Evolutionary conservation across 768 basidiomycete genomes (phyloP).

Genomic region (Tephrocybe rancida): DNA sequence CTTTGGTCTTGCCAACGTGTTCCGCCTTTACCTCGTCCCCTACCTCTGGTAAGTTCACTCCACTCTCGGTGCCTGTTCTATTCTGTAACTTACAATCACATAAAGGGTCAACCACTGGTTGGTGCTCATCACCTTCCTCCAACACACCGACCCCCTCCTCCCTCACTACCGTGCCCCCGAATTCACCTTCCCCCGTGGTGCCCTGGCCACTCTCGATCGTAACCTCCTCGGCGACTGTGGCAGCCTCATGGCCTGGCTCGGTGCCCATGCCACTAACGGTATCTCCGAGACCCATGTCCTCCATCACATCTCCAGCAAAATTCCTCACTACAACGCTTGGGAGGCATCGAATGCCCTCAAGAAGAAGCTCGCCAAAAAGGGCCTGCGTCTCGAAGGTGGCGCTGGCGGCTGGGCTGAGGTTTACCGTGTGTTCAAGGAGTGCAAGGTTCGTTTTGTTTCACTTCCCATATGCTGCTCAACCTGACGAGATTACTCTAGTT

Average conservation of each 20-base stretch:
- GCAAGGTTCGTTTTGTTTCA: constrained; percentile 55
- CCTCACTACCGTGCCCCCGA: constrained; percentile 90
- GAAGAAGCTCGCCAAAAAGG: constrained; percentile 65
- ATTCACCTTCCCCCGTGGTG: constrained; percentile 94
- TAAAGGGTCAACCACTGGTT: constrained; percentile 90
- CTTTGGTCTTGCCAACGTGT: constrained; percentile 71
- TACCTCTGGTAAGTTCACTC: constrained; percentile 71
- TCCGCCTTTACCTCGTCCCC: constrained; percentile 81
- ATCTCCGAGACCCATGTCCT: constrained; percentile 93
- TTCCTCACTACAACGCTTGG: constrained; percentile 95
- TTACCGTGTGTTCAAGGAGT: constrained; percentile 74
- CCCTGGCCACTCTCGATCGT: constrained; percentile 89
- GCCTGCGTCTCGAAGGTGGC: constrained; percentile 67
- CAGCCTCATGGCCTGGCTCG: constrained; percentile 81
- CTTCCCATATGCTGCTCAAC: background rate
- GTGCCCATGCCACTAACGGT: constrained; percentile 83
- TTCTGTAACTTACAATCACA: background rate
- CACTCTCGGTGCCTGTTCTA: background rate
- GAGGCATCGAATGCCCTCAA: constrained; percentile 88
- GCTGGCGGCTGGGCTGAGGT: constrained; percentile 82
- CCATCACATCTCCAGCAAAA: constrained; percentile 94
- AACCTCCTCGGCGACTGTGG: constrained; percentile 79
- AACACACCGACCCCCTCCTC: constrained; percentile 95
- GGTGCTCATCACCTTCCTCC: constrained; percentile 94
- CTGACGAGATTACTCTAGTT: constrained; percentile 49